Base-by-base conservation (phyloP, 2,329 filamentous ascomycete species). In the Penicillium sp. region DNA sequence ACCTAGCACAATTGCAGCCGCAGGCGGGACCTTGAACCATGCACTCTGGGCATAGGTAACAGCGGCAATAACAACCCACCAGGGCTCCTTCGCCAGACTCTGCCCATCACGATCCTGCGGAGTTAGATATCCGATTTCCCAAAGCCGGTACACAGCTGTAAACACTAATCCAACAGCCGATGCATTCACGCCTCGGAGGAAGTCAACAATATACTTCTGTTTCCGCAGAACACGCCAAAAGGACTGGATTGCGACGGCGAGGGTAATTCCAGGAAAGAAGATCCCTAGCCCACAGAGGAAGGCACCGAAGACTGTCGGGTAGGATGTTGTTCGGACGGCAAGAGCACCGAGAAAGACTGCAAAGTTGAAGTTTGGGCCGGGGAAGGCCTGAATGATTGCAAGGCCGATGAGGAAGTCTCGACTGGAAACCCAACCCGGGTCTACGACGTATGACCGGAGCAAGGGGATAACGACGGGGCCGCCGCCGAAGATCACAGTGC, bases 351-450 rank as follows among this genome's bases (percentile, higher is more conserved):
- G 67, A 48, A 75, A 83, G 0, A 82, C 78, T 0, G 77, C 78
- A 52, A 82, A 70, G 53, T 69, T 69, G 58, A 68, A 68, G 47
- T 71, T 70, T 0, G 80, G 81, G 0, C 80, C 80, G 0, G 85
- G 84, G 49, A 88, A 84, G 0, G 82, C 77, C 64, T 88, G 84
- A 17, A 81, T 83, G 46, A 88, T 75, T 7, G 84, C 85, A 0
- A 88, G 77, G 0, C 84, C 85, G 43, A 88, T 79, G 0, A 88
- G 72, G 61, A 88, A 88, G 61, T 88, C 83, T 4, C 85, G 77
- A 0, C 82, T 73, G 0, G 76, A 79, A 0, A 88, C 84, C 84
- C 84, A 88, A 6, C 81, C 81, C 22, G 83, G 81, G 0, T 76
- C 74, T 0, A 87, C 85, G 33, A 87, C 72, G 57, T 72, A 72